Percentiles rank a stretch among this genome's conserved stretches.
These are phyloP conservation scores for Trichothecium sympodiale DNA, from an alignment of 2,329 filamentous ascomycete species.

Conservation along the genomic window DNA sequence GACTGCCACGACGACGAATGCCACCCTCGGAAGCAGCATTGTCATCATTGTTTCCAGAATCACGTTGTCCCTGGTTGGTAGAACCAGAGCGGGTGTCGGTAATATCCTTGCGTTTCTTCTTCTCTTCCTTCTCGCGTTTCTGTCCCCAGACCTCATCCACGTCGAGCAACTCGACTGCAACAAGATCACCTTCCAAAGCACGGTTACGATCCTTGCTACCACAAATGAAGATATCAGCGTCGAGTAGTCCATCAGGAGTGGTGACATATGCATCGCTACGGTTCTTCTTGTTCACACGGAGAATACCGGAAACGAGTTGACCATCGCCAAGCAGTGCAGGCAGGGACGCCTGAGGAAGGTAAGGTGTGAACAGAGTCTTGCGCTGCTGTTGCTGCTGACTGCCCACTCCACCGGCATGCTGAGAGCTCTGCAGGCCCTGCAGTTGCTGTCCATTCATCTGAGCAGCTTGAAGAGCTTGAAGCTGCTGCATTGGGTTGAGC, in stretches of 20 bases:
- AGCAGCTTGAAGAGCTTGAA: constrained; percentile 85
- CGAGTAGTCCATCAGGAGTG: constrained; percentile 73
- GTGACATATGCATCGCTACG: constrained; percentile 97
- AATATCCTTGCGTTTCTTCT: constrained; percentile 99
- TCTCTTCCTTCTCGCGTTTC: constrained; percentile 98
- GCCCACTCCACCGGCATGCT: constrained; percentile 58
- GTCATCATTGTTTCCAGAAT: constrained; percentile 50
- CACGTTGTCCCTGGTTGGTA: constrained; percentile 60
- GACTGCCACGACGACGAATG: constrained; percentile 83
- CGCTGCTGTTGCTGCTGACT: constrained; percentile 73
- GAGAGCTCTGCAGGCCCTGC: constrained; percentile 55
- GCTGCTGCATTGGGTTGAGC: constrained; percentile 80
- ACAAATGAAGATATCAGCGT: constrained; percentile 98
- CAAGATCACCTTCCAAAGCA: constrained; percentile 88
- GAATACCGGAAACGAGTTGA: constrained; percentile 88
- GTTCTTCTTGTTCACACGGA: constrained; percentile 99
- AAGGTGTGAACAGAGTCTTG: constrained; percentile 97
- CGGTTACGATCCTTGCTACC: constrained; percentile 98
- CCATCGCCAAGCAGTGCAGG: constrained; percentile 85
- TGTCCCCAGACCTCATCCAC: constrained; percentile 98
- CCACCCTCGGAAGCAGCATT: constrained; percentile 63
- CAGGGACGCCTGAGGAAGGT: constrained; percentile 86
- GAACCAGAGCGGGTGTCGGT: constrained; percentile 77
- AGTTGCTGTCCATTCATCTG: constrained; percentile 71
- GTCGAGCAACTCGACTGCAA: constrained; percentile 90